Conservation (phyloP, 1,284 basidiomycete species). For the Phellinidium pouzarii region DNA sequence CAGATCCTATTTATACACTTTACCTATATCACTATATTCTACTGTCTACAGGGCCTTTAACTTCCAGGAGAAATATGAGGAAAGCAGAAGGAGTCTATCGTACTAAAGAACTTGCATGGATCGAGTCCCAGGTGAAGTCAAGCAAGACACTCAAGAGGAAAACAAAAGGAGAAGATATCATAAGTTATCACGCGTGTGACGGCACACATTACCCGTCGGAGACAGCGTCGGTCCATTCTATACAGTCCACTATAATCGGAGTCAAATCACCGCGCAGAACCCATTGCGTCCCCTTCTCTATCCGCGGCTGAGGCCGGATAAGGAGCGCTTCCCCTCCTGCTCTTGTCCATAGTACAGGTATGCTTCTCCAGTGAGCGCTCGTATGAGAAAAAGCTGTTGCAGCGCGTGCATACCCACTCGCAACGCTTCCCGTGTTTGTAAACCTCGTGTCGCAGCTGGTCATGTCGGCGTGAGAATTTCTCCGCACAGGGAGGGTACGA, state of each 20-base stretch:
- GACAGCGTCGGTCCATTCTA: background rate
- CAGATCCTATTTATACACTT: background rate
- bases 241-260: background rate
- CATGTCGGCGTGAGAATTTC: constrained; percentile 20
- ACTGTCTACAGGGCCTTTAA: background rate
- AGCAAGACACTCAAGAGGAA: background rate
- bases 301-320: constrained; percentile 2
- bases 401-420: constrained; percentile 18
- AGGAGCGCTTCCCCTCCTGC: constrained; percentile 15
- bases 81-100: background rate
- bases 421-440: constrained; percentile 21
- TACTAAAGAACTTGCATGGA: background rate
- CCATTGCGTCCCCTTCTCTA: constrained; percentile 3
- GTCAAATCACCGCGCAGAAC: constrained; percentile 7
- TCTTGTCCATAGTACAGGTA: constrained; percentile 19
- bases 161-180: background rate
- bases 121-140: background rate
- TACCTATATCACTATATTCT: background rate
- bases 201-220: background rate
- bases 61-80: background rate
- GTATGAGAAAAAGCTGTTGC: constrained; percentile 21
- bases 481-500: constrained; percentile 20
- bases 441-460: constrained; percentile 20
- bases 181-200: background rate
- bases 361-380: constrained; percentile 20